phyloP scores from a whole-genome alignment of 2,329 filamentous ascomycete species.

The Fusarium sp. region DNA sequence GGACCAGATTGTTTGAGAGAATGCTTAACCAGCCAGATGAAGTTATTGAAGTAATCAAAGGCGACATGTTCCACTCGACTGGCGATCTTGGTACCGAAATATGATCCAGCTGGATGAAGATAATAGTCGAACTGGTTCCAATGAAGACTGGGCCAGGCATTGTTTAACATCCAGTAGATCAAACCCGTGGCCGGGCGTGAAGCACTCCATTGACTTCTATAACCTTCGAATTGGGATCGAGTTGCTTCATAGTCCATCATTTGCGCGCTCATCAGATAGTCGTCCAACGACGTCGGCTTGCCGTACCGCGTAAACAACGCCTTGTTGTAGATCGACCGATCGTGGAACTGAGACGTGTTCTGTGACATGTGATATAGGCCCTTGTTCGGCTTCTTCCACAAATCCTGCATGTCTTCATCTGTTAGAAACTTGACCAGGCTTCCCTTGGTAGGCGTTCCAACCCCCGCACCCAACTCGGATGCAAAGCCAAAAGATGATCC shows the following conservation, averaged over 20 bases:
- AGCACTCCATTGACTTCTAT: background rate
- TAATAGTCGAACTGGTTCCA: slow-evolving; percentile 10
- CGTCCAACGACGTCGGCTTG: background rate
- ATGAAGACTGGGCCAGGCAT: slow-evolving; percentile 11
- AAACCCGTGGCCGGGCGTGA: background rate
- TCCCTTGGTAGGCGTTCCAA: slow-evolving; percentile 5
- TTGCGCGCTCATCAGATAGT: background rate
- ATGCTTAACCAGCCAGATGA: background rate
- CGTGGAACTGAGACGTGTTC: background rate
- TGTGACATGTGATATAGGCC: slow-evolving; percentile 5
- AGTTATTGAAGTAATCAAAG: background rate
- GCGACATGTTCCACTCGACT: background rate
- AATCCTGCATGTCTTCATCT: background rate
- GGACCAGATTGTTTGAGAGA: background rate
- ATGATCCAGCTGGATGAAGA: slow-evolving; percentile 4
- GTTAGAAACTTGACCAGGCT: background rate
- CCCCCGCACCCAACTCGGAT: slow-evolving; percentile 4
- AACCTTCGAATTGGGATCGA: background rate
- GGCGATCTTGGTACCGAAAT: slow-evolving; percentile 3
- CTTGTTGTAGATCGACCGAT: slow-evolving; percentile 9
- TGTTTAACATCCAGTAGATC: slow-evolving; percentile 13
- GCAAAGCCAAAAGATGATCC: slow-evolving; percentile 11
- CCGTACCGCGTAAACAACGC: slow-evolving; percentile 1
- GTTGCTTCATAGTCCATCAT: slow-evolving; percentile 16
- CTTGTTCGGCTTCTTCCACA: slow-evolving; percentile 3